Percentiles rank a stretch among this genome's conserved stretches.
Conservation (phyloP, 257 asterid genomes). For the Solanum megistacrolobum region DNA sequence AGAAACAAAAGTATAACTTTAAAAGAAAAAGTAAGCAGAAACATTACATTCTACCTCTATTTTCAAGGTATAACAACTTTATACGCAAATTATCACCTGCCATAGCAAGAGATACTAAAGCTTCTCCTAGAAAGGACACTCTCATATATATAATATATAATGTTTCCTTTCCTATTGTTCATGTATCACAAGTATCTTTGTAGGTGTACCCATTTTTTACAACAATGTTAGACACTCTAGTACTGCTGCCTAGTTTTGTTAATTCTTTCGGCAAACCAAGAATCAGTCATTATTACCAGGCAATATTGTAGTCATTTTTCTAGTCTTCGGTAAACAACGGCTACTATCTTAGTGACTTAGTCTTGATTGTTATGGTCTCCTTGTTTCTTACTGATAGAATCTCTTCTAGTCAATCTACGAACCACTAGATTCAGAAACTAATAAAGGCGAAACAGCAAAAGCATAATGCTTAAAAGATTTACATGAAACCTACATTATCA, state of each 20-base stretch:
- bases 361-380: conserved; percentile 34
- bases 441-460: too few relatives aligned
- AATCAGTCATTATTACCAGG: conserved; percentile 52
- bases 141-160: not conserved
- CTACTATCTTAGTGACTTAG: conserved; percentile 1
- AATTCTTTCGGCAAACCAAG: conserved; percentile 39
- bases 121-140: conserved; percentile 48
- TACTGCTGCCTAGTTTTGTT: conserved; percentile 70
- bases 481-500: too few relatives aligned
- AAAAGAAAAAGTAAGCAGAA: not conserved
- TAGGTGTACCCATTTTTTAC: conserved; percentile 71
- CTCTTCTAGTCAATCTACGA: too few relatives aligned
- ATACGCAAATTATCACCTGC: conserved; percentile 84
- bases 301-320: conserved; percentile 56
- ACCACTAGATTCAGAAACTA: too few relatives aligned
- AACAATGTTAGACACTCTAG: conserved; percentile 60
- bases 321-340: conserved; percentile 60
- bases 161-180: not conserved
- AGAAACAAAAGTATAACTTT: not conserved
- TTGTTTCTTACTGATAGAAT: conserved; percentile 44
- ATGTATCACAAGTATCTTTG: not conserved
- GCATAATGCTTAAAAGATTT: too few relatives aligned
- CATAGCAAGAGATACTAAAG: conserved; percentile 85
- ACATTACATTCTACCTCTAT: conserved; percentile 49
- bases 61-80: conserved; percentile 77